Conservation (phyloP, 1,139 yeast genomes). For the Taiozyma sp. region DNA sequence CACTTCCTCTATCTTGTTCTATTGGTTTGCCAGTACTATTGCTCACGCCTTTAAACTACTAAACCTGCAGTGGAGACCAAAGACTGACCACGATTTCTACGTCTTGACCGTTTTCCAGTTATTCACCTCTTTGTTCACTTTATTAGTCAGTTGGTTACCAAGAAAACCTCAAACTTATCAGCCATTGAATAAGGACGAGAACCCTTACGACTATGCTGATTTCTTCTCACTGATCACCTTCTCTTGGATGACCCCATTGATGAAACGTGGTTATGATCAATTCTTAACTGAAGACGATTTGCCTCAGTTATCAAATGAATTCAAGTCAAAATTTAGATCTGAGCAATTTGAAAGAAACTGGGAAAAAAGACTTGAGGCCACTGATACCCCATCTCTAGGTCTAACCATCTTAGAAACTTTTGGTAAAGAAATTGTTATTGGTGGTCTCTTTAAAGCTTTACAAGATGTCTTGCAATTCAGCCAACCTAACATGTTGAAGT, state of each 20-base stretch:
- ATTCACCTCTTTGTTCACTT: slow-evolving; percentile 44
- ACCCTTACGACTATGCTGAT: slow-evolving; percentile 79
- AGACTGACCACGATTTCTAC: slow-evolving; percentile 28
- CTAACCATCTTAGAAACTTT: slow-evolving; percentile 61
- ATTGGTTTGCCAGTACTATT: slow-evolving; percentile 60
- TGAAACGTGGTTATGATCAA: slow-evolving; percentile 76
- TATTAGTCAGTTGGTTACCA: slow-evolving; percentile 51
- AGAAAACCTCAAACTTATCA: slow-evolving; percentile 39
- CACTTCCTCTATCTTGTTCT: slow-evolving; percentile 63
- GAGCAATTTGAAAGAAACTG: slow-evolving; percentile 53
- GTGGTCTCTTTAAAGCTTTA: slow-evolving; percentile 68
- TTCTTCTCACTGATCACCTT: slow-evolving; percentile 76
- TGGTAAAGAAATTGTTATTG: slow-evolving; percentile 62
- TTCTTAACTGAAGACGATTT: slow-evolving; percentile 73
- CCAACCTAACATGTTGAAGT: slow-evolving; percentile 81
- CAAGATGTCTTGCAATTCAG: slow-evolving; percentile 82
- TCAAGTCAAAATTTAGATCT: slow-evolving; percentile 49
- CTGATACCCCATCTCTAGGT: slow-evolving; percentile 56
- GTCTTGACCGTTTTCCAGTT: slow-evolving; percentile 43
- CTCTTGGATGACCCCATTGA: slow-evolving; percentile 88
- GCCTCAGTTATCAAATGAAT: slow-evolving; percentile 69
- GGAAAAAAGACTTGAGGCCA: slow-evolving; percentile 39
- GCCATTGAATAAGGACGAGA: slow-evolving; percentile 27
- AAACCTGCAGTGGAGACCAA: slow-evolving; percentile 44
- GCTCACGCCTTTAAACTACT: slow-evolving; percentile 38